phyloP scores from a whole-genome alignment of 2,329 filamentous ascomycete species.

The Juglanconis sp. region DNA sequence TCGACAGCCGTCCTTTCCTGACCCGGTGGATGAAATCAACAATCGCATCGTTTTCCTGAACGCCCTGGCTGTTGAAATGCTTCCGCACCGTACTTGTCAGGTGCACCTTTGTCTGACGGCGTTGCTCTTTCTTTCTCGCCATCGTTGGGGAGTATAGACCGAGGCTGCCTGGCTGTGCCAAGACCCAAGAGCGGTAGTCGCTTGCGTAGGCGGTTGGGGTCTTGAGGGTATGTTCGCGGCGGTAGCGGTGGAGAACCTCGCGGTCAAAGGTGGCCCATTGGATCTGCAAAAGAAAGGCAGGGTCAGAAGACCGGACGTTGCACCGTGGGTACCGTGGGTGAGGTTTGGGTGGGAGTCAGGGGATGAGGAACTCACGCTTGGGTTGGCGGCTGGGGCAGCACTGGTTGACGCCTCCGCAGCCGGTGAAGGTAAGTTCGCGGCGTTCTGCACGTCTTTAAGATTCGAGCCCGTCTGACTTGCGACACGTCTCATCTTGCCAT shows the following conservation, averaged over 20 bases:
- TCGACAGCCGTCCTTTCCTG: slow-evolving; percentile 49
- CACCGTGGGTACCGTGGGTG: too few species aligned
- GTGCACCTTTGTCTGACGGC: slow-evolving; percentile 68
- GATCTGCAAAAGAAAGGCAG: slow-evolving; percentile 36
- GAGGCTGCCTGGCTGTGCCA: slow-evolving; percentile 61
- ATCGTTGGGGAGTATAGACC: slow-evolving; percentile 74
- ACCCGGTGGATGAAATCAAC: slow-evolving; percentile 76
- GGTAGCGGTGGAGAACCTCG: slow-evolving; percentile 69
- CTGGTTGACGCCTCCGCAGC: slow-evolving; percentile 25
- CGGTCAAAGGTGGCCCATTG: slow-evolving; percentile 68
- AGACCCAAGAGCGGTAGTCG: slow-evolving; percentile 59
- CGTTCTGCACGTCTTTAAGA: slow-evolving; percentile 42
- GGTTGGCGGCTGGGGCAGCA: slow-evolving; percentile 8
- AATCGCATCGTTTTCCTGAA: slow-evolving; percentile 80
- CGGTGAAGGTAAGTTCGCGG: slow-evolving; percentile 24
- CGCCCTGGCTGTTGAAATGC: slow-evolving; percentile 77
- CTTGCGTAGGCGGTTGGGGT: slow-evolving; percentile 68
- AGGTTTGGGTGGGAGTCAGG: too few species aligned
- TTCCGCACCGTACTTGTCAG: slow-evolving; percentile 71
- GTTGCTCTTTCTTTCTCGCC: slow-evolving; percentile 60
- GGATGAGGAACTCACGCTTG: slow-evolving; percentile 10
- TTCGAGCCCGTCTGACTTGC: slow-evolving; percentile 51
- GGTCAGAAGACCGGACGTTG: neutral
- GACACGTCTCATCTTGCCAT: slow-evolving; percentile 54
- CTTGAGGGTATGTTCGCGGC: slow-evolving; percentile 68